phyloP scores from a whole-genome alignment of 306 rosid species.

The Gleditsia sinensis region DNA sequence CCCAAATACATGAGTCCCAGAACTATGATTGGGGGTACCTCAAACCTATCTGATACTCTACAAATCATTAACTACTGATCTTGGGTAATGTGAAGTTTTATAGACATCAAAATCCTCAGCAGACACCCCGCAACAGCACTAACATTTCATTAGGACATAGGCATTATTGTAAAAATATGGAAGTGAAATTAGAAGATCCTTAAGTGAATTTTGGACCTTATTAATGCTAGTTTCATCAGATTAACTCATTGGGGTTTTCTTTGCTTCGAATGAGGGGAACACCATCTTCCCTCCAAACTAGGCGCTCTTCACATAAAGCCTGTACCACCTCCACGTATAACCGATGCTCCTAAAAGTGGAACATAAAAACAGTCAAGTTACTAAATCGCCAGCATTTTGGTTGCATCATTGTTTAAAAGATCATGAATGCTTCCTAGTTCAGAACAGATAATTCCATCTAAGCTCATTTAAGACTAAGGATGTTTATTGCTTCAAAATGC shows the following conservation, averaged over 20 bases:
- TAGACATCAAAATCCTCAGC: neutral
- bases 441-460: slow-evolving; percentile 9
- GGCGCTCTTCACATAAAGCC: slow-evolving; percentile 80
- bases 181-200: neutral
- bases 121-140: slow-evolving; percentile 30
- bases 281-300: slow-evolving; percentile 84
- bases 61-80: neutral
- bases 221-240: slow-evolving; percentile 30
- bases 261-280: slow-evolving; percentile 85
- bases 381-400: neutral
- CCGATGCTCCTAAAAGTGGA: slow-evolving; percentile 65
- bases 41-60: neutral
- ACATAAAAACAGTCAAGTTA: neutral
- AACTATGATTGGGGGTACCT: neutral
- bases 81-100: neutral
- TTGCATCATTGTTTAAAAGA: neutral
- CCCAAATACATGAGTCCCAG: neutral
- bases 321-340: slow-evolving; percentile 71
- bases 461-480: slow-evolving; percentile 7
- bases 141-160: slow-evolving; percentile 10
- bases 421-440: slow-evolving; percentile 10
- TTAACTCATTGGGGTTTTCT: slow-evolving; percentile 63
- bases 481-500: neutral
- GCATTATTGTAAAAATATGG: neutral
- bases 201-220: slow-evolving; percentile 21